Percentiles rank a stretch among this genome's conserved stretches.
phyloP scores from a whole-genome alignment of 345 rosid species.

The Citrus mangshanensis region DNA sequence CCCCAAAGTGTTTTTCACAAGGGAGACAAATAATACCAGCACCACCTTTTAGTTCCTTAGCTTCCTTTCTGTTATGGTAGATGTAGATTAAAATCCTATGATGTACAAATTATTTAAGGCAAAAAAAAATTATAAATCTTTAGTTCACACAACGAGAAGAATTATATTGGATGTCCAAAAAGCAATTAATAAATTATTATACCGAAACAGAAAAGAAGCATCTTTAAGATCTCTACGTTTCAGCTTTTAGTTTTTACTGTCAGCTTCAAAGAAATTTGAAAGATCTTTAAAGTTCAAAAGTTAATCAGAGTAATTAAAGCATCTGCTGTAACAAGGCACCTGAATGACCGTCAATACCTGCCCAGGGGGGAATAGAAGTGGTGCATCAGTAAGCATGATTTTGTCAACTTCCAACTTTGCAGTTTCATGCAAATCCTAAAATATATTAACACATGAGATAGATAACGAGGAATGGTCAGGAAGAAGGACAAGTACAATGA shows the following conservation, averaged over 20 bases:
- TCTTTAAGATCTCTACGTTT: not conserved
- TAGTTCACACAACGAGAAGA: not conserved
- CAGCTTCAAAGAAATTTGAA: not conserved
- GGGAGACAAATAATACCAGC: not conserved
- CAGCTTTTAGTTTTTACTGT: not conserved
- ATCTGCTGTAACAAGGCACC: not conserved
- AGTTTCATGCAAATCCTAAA: constrained; percentile 59
- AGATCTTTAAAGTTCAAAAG: not conserved
- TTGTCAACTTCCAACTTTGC: constrained; percentile 74
- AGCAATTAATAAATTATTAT: not conserved
- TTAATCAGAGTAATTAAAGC: not conserved
- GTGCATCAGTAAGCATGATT: constrained; percentile 91
- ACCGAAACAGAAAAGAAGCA: not conserved
- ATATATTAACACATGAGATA: constrained; percentile 16
- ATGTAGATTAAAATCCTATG: not conserved
- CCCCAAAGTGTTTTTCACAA: not conserved
- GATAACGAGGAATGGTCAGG: not conserved
- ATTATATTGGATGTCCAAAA: not conserved
- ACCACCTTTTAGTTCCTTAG: not conserved
- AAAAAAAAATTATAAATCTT: not conserved
- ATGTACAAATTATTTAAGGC: not conserved
- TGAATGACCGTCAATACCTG: constrained; percentile 47
- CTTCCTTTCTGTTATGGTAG: not conserved
- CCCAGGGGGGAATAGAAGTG: constrained; percentile 88
- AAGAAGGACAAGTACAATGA: not conserved